A percentile compares a stretch with the other conserved stretches of the same genome.
Conservation (phyloP, 1,284 basidiomycete species). For the Trametes polyzona region DNA sequence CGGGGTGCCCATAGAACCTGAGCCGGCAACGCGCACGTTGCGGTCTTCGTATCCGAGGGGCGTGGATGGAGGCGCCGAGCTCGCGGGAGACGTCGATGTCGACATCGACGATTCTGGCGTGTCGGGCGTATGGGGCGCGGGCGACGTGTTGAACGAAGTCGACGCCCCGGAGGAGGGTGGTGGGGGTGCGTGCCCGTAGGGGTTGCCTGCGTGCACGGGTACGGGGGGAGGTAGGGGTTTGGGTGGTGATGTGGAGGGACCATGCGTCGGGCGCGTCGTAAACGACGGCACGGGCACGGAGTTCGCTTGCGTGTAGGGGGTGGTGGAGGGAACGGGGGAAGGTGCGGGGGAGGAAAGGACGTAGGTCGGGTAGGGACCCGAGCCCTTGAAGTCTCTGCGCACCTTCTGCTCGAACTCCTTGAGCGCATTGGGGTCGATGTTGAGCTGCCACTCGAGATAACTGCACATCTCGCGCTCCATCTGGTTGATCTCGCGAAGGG, state of each 20-base stretch:
- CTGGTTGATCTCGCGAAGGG: conserved; percentile 90
- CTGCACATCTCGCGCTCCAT: conserved; percentile 80
- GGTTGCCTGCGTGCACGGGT: conserved; percentile 24
- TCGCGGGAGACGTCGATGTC: conserved; percentile 55
- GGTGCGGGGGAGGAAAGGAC: conserved; percentile 57
- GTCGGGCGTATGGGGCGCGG: conserved; percentile 39
- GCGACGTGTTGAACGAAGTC: conserved; percentile 22
- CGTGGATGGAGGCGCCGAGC: conserved; percentile 57
- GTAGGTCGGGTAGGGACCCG: conserved; percentile 61
- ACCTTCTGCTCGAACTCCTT: conserved; percentile 67
- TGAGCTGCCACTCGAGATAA: conserved; percentile 91
- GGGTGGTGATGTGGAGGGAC: conserved; percentile 42
- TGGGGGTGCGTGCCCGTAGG: conserved; percentile 14
- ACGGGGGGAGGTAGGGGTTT: conserved; percentile 22
- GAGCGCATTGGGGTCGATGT: conserved; percentile 72
- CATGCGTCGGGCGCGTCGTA: conserved; percentile 42
- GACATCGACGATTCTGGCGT: conserved; percentile 52
- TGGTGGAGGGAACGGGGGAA: conserved; percentile 52
- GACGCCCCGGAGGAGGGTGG: conserved; percentile 20
- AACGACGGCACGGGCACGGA: conserved; percentile 47
- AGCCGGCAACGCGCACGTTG: conserved; percentile 49
- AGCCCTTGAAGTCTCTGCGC: conserved; percentile 61
- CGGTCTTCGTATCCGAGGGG: conserved; percentile 52
- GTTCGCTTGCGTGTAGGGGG: conserved; percentile 36
- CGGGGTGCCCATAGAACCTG: conserved; percentile 42